Base-by-base conservation (phyloP, 2,329 filamentous ascomycete species). In the Colletotrichum navitas region DNA sequence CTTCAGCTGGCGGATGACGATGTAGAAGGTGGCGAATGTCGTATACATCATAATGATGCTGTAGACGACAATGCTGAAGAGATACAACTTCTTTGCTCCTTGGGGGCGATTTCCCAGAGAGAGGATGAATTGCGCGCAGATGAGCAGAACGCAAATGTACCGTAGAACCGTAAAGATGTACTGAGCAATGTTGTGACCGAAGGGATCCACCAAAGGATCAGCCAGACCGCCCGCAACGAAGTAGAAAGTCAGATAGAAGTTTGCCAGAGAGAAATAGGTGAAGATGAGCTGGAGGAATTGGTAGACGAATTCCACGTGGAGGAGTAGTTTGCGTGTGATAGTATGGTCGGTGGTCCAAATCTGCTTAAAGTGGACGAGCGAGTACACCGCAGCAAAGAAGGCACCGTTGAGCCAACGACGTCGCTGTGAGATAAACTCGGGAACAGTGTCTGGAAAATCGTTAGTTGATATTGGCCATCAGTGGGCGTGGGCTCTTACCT, bases 221-320 rank as follows among this genome's bases (percentile, higher is more conserved):
- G 93, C 89, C 21, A 99, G 87, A 51, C 95, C 97, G 54, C 96
- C 96, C 29, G 94, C 94, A 75, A 99, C 92, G 85, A 99, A 99
- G 88, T 95, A 99, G 84, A 99, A 99, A 69, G 95, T 97, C 63
- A 99, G 91, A 81, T 98, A 99, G 86, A 98, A 99, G 85, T 99
- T 99, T 81, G 95, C 95, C 51, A 99, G 90, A 14, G 95, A 97
- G 85, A 99, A 98, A 85, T 94, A 99, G 56, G 96, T 99, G 85
- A 99, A 99, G 73, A 97, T 82, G 18, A 99, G 89, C 78, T 94
- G 93, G 76, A 98, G 88, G 80, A 97, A 92, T 80, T 99, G 96
- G 82, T 99, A 99, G 76, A 97, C 81, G 79, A 98, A 98, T 81
- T 99, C 96, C 76, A 98, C 90, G 81, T 98, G 95, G 63, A 99